Conservation (phyloP, 148 eudicot genomes). For the Silene conica region DNA sequence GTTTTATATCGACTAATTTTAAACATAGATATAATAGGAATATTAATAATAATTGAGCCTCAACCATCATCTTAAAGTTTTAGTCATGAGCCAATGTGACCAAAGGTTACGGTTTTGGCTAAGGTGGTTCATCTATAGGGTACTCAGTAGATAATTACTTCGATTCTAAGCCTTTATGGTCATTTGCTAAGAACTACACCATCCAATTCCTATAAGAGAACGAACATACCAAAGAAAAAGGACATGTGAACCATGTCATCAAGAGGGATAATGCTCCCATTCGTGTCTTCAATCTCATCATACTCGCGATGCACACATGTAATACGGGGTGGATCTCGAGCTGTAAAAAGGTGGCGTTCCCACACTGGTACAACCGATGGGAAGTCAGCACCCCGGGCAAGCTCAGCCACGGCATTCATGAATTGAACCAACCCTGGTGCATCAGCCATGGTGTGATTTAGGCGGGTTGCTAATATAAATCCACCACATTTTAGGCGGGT, state of each 20-base stretch:
- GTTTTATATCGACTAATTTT: no score
- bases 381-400: conserved; percentile 24
- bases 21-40: no score
- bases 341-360: conserved; percentile 34
- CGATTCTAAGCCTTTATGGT: no score
- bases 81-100: no score
- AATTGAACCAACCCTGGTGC: conserved; percentile 31
- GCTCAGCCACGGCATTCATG: conserved; percentile 36
- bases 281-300: conserved; percentile 23
- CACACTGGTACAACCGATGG: conserved; percentile 30
- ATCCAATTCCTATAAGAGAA: background rate
- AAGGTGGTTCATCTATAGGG: no score
- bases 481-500: conserved; percentile 33
- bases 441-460: conserved; percentile 34
- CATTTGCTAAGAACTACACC: background rate
- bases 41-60: no score
- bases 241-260: conserved; percentile 29
- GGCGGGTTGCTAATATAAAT: conserved; percentile 25
- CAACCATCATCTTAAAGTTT: no score
- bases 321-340: conserved; percentile 29
- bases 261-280: conserved; percentile 24
- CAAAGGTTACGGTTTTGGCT: no score
- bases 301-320: conserved; percentile 32
- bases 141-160: no score
- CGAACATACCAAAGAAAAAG: conserved; percentile 26